Percentiles rank a stretch among this genome's conserved stretches.
Evolutionary conservation across 1,139 yeast species (phyloP).

Genomic region (Arxiozyma bovina): DNA sequence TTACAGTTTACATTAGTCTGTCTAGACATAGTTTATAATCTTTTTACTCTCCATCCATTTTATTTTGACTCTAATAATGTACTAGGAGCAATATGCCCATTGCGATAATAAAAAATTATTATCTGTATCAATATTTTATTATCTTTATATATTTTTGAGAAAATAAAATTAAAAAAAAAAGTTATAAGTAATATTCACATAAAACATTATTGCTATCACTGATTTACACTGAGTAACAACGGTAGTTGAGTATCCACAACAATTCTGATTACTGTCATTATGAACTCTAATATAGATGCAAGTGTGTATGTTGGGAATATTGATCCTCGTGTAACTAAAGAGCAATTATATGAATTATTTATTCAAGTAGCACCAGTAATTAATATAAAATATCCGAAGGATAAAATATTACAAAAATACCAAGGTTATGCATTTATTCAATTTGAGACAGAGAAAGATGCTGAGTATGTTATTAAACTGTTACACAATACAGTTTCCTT

Average conservation of each 20-base stretch:
- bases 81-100: too few relatives aligned
- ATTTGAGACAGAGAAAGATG: conserved; percentile 51
- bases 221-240: not conserved
- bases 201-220: not conserved
- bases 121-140: too few relatives aligned
- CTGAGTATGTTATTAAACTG: conserved; percentile 58
- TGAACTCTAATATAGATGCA: conserved; percentile 33
- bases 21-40: too few relatives aligned
- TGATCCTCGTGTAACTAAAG: conserved; percentile 63
- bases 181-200: too few relatives aligned
- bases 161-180: not conserved
- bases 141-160: not conserved
- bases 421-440: conserved; percentile 90
- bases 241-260: too few relatives aligned
- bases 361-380: conserved; percentile 78
- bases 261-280: not conserved
- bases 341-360: conserved; percentile 67
- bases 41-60: too few relatives aligned
- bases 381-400: conserved; percentile 68
- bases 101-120: too few relatives aligned
- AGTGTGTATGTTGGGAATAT: conserved; percentile 79
- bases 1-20: too few relatives aligned
- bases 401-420: conserved; percentile 57
- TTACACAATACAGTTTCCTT: conserved; percentile 44
- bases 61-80: too few relatives aligned